These are phyloP conservation scores for Neonectria magnoliae DNA, from an alignment of 2,329 filamentous ascomycete genomes.

Conservation along the genomic window DNA sequence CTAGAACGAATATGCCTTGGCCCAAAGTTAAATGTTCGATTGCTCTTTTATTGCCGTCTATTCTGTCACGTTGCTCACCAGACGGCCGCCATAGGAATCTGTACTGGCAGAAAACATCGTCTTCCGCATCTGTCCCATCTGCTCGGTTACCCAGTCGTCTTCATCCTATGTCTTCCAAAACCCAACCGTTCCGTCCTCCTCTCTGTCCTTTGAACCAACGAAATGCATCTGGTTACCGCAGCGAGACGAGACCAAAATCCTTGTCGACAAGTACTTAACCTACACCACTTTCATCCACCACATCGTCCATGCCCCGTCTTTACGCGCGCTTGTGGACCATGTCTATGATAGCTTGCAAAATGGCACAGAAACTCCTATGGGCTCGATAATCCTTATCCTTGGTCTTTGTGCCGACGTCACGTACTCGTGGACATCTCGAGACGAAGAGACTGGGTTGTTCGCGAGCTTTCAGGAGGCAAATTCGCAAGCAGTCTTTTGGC, in stretches of 20 bases:
- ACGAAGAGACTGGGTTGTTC: constrained; percentile 37
- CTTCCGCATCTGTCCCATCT: constrained; percentile 48
- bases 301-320: constrained; percentile 44
- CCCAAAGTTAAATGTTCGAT: constrained; percentile 44
- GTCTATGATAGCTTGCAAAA: constrained; percentile 45
- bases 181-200: constrained; percentile 31
- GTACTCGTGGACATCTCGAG: constrained; percentile 44
- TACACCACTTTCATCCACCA: constrained; percentile 47
- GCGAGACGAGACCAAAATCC: constrained; percentile 44
- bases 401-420: constrained; percentile 45
- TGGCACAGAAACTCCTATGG: constrained; percentile 35
- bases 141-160: constrained; percentile 44
- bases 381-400: constrained; percentile 43
- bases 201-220: constrained; percentile 42
- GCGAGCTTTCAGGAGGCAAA: constrained; percentile 38
- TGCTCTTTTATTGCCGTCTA: not conserved
- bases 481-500: constrained; percentile 43
- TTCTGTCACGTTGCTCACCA: not conserved
- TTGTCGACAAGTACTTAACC: constrained; percentile 45
- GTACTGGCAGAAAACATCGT: constrained; percentile 45
- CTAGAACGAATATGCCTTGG: constrained; percentile 46
- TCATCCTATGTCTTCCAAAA: constrained; percentile 46
- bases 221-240: constrained; percentile 49
- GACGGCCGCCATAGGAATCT: constrained; percentile 39
- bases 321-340: constrained; percentile 43